A percentile compares a stretch with the other conserved stretches of the same genome.
phyloP scores from a whole-genome alignment of 192 early-diverging fungal genomes.

The Spizellomyces sp. region DNA sequence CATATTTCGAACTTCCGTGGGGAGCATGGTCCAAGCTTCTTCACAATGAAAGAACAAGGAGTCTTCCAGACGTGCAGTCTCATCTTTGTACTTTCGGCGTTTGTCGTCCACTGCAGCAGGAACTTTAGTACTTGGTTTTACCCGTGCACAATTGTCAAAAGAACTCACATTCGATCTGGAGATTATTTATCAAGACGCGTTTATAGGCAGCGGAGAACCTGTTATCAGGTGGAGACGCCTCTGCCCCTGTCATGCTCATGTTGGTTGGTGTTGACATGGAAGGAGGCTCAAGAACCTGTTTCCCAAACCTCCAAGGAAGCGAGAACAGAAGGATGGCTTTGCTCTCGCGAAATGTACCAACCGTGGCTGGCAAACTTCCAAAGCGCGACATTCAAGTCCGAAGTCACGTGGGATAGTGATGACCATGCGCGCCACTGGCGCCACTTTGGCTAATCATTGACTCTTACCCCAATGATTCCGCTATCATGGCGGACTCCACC shows the following conservation, averaged over 20 bases:
- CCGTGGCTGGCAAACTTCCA: too few species aligned
- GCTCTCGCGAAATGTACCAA: too few species aligned
- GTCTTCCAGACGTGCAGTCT: conserved; percentile 1
- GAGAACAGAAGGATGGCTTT: too few species aligned
- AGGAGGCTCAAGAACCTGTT: too few species aligned
- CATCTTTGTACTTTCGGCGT: conserved; percentile 3
- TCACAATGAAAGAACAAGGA: conserved; percentile 2
- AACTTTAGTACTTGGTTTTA: not conserved
- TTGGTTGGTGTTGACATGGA: too few species aligned
- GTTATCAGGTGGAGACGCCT: not conserved
- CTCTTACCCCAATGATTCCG: too few species aligned
- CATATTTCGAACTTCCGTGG: conserved; percentile 4
- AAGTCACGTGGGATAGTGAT: too few species aligned
- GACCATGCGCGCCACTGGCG: too few species aligned
- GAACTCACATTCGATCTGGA: not conserved
- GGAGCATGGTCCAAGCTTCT: conserved; percentile 4
- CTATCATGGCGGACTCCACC: too few species aligned
- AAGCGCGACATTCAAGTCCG: too few species aligned
- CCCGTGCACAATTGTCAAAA: not conserved
- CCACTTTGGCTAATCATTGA: too few species aligned
- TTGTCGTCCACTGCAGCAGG: not conserved
- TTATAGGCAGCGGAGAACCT: not conserved
- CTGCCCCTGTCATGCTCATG: not conserved
- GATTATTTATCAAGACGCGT: not conserved
- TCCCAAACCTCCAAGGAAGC: too few species aligned